Evolutionary conservation across 345 rosid species (phyloP).

Genomic region (Citrus reticulata): DNA sequence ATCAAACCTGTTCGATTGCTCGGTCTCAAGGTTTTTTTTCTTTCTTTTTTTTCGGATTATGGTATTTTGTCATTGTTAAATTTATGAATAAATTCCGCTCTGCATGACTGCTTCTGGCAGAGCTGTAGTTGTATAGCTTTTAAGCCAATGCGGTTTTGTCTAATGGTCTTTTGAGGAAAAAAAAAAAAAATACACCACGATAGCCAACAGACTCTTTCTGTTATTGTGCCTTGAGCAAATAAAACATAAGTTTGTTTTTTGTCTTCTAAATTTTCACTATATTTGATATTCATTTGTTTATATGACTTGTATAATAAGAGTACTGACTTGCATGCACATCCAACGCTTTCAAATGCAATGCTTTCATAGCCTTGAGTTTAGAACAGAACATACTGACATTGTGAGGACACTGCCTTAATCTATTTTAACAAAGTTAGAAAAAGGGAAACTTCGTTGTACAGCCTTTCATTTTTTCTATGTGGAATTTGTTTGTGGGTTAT

Average conservation of each 20-base stretch:
- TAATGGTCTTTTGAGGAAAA: no score
- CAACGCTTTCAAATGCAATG: neutral
- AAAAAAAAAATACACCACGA: no score
- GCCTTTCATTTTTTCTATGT: neutral
- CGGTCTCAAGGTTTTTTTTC: slow-evolving; percentile 61
- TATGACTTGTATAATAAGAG: neutral
- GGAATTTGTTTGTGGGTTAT: no score
- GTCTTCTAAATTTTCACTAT: neutral
- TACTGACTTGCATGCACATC: neutral
- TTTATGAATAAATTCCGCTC: neutral
- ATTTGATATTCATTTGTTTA: neutral
- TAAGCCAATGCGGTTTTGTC: no score
- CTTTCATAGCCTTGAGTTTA: neutral
- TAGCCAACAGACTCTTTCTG: neutral
- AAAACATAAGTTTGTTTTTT: neutral
- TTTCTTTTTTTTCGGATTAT: neutral
- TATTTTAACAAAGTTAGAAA: neutral
- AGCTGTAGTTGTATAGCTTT: no score
- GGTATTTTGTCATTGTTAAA: neutral
- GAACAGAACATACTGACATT: neutral
- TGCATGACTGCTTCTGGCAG: neutral
- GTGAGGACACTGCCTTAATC: neutral
- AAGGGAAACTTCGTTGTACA: no score
- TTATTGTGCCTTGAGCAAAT: neutral
- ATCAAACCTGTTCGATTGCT: slow-evolving; percentile 67